Base-by-base conservation (phyloP, 1,284 basidiomycete species). In the Trametes polyzona region DNA sequence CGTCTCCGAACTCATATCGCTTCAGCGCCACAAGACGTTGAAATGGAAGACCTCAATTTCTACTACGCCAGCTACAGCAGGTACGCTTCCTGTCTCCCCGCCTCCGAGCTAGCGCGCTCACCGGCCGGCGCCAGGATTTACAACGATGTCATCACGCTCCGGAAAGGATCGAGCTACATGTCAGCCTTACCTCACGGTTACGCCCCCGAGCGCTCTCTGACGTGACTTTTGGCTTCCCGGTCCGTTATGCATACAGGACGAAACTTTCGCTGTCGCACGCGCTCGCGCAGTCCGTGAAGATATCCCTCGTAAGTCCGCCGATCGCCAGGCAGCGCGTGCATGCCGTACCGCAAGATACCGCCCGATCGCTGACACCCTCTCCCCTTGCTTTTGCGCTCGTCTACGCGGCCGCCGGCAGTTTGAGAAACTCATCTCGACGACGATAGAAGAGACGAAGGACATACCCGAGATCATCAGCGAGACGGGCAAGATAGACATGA, bases 51-150 rank as follows among this genome's bases (percentile, higher is more conserved):
- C 69, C 78, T 98, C 42, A 97, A 97, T 73, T 98, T 91, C 74
- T 98, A 98, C 69, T 95, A 96, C 67, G 95, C 95, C 16, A 95
- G 96, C 71, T 98, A 98, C 71, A 95, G 92, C 72, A 86, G 93
- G 93, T 92, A 71, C 61, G 83, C 66, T 41, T 58, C 61, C 47
- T 57, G 19, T 37, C 36, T 42, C 59, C 49, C 50, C 23, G 54
- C 39, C 21, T 35, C 50, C 29, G 27, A 11, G 42, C 35, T 19
- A 4, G 32, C 39, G 30, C 39, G 26, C 37, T 49, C 29, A 40
- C 52, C 47, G 24, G 42, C 27, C 26, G 57, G 27, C n/a, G 39
- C 62, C 64, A 94, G 94, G 65, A 98, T 98, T 71, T 98, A 96
- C 76, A 98, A 98, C 78, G 96, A 98, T 74, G 96, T 98, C 43